A percentile compares a stretch with the other conserved stretches of the same genome.
Evolutionary conservation across 2,329 filamentous ascomycete species (phyloP).

Genomic region (Colletotrichum sp.): DNA sequence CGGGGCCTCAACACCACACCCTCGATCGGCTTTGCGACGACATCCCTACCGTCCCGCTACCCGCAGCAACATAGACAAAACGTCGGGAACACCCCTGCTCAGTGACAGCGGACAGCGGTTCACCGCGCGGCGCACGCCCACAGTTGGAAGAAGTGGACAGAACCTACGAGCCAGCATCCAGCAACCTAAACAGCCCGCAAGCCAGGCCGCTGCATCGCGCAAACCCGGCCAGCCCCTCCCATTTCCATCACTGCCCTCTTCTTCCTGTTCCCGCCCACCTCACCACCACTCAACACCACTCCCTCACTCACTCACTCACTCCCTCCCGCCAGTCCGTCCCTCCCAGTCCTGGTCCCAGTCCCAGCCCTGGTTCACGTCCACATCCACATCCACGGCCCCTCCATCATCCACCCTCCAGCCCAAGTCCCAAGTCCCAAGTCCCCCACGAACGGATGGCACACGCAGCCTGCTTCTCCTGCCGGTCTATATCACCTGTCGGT

Average conservation of each 20-base stretch:
- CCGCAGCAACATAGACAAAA: constrained; percentile 16
- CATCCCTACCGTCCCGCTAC: constrained; percentile 19
- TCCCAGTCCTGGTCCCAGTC: neutral
- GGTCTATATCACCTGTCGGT: constrained; percentile 17
- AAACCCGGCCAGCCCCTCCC: constrained; percentile 16
- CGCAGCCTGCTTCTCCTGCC: constrained; percentile 10
- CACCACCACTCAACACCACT: neutral
- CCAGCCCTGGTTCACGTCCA: neutral
- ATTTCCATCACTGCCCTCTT: constrained; percentile 4
- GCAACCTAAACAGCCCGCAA: neutral
- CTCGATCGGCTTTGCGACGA: constrained; percentile 7
- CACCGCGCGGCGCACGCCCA: constrained; percentile 10
- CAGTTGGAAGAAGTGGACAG: constrained; percentile 1
- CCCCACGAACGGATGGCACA: constrained; percentile 9
- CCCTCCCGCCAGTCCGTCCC: neutral
- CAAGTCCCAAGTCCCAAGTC: neutral
- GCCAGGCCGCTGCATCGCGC: neutral
- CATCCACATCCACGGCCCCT: neutral
- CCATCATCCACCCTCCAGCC: neutral
- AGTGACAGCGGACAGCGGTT: neutral
- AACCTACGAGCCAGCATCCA: neutral
- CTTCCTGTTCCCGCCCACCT: neutral
- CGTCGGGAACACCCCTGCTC: constrained; percentile 15
- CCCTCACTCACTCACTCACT: neutral
- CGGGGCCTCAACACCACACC: constrained; percentile 4